Base-by-base conservation (phyloP, 768 basidiomycete species). In the Pleurotus salmoneostramineus region DNA sequence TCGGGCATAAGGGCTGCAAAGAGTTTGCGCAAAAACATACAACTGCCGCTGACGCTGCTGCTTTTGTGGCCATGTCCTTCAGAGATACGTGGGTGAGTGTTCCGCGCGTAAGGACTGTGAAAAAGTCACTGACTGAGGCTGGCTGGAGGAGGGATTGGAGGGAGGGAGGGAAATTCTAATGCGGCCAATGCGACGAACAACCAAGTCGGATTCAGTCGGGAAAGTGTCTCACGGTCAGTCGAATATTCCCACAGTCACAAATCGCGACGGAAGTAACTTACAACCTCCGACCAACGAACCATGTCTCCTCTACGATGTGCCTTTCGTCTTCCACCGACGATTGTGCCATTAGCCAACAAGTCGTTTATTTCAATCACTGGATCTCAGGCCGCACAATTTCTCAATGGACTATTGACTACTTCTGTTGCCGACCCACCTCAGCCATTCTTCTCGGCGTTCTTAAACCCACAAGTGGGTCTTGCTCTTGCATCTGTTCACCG, bases 351-450 rank as follows among this genome's bases (percentile, higher is more conserved):
- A 36, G 77, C 83, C 6, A 73, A 86, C 62, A 80, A 89, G 64
- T 80, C 83, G 14, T 65, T 96, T 11, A 72, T 98, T 31, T 86
- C 90, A 35, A 74, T 98, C 50, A 80, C 85, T 6, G 95, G 95
- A 46, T 84, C 87, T 14, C 90, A 97, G 61, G 86, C 91, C 4
- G 73, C 85, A 15, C 83, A 82, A 51, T 96, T 95, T 69, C 81
- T 98, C 61, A 88, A 93, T 65, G 93, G 93, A 11, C 73, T 93
- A 35, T 75, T 88, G 56, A 77, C 84, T 15, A 80, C 77, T 59
- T 77, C 73, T 56, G 73, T 87, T 10, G 73, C 72, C 8, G 65
- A 69, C 21, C 69, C 74, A n/a, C 72, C 68, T 55, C 75, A 80
- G 11, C 87, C 86, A 3, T 78, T 82, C 57, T 94, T 85, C 68